phyloP scores from a whole-genome alignment of 108 stramenopile genomes.

The Cyclotella cryptica region DNA sequence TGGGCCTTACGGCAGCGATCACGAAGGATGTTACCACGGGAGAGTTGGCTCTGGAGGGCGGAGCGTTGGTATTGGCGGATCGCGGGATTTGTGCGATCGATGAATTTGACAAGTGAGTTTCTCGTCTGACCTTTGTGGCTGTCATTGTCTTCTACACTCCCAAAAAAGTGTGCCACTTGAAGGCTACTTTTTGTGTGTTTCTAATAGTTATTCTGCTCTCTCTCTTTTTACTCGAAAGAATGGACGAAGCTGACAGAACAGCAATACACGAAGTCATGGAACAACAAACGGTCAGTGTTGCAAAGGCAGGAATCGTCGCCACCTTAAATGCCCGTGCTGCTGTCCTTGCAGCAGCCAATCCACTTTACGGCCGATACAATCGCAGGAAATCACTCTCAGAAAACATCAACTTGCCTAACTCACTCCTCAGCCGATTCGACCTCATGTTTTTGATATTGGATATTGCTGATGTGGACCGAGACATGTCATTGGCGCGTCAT shows the following conservation, averaged over 20 bases:
- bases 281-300: constrained; percentile 98
- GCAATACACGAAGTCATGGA: constrained; percentile 99
- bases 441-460: constrained; percentile 98
- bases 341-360: constrained; percentile 99
- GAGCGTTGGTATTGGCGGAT: constrained; percentile 98
- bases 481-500: constrained; percentile 96
- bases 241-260: constrained; percentile 97
- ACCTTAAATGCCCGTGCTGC: constrained; percentile 98
- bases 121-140: background rate
- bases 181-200: background rate
- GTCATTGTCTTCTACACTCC: too few species aligned
- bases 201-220: background rate
- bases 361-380: constrained; percentile 96
- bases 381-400: constrained; percentile 86
- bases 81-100: constrained; percentile 98
- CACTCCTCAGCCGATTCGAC: constrained; percentile 98
- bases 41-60: constrained; percentile 98
- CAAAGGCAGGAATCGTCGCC: constrained; percentile 99
- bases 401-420: constrained; percentile 98
- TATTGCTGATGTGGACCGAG: constrained; percentile 85
- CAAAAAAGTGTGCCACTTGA: too few species aligned
- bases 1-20: constrained; percentile 98
- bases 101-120: constrained; percentile 94
- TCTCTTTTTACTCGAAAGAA: constrained; percentile 49
- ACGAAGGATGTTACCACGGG: constrained; percentile 94